These are phyloP conservation scores for Botrytis porri DNA, from an alignment of 2,329 filamentous ascomycete species.

Conservation along the genomic window DNA sequence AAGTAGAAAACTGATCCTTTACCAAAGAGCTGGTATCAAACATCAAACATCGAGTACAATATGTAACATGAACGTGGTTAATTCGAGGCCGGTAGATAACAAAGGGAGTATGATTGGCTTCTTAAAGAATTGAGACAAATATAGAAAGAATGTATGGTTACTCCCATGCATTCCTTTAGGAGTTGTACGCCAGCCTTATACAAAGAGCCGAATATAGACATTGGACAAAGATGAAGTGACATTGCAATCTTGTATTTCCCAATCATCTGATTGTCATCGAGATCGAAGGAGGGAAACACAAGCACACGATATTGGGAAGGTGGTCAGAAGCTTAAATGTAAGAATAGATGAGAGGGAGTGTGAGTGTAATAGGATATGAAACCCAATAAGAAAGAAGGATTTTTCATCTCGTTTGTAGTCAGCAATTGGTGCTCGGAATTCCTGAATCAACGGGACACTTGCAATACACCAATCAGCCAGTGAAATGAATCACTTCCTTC, in stretches of 20 bases:
- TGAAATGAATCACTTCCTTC: not conserved
- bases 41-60: not conserved
- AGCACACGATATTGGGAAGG: not conserved
- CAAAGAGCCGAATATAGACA: not conserved
- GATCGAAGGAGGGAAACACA: not conserved
- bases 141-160: not conserved
- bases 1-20: no score
- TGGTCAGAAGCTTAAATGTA: not conserved
- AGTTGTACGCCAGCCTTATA: not conserved
- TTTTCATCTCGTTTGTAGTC: not conserved
- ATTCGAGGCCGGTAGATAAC: not conserved
- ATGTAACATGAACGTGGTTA: not conserved
- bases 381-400: not conserved
- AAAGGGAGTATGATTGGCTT: not conserved
- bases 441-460: not conserved
- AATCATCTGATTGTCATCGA: not conserved
- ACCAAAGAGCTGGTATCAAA: not conserved
- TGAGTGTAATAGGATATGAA: not conserved
- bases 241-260: not conserved
- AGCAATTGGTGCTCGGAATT: not conserved
- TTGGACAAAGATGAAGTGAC: not conserved
- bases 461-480: not conserved
- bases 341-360: not conserved
- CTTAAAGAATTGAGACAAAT: not conserved
- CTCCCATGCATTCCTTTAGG: not conserved